Evolutionary conservation across 2,329 filamentous ascomycete species (phyloP), one percentile per base, ranked within the genome.

Genomic region (Exophiala viscosa): DNA sequence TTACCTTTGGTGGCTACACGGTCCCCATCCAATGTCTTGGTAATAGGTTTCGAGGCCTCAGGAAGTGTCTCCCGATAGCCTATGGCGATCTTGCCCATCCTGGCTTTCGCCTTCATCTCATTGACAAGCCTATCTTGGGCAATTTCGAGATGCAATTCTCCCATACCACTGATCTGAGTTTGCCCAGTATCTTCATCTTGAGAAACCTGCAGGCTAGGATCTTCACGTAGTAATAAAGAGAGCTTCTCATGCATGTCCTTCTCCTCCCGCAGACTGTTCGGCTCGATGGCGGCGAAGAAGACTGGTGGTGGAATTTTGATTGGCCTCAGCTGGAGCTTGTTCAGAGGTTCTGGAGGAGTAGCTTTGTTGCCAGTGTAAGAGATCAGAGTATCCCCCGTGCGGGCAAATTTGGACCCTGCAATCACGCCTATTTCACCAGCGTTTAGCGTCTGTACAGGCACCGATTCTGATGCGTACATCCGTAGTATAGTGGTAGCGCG

Each of bases 361-460:
- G 80, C 80, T 66, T 82, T 83, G 39, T 78, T 74, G 5, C 81
- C 82, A 18, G 81, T 76, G 61, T 89, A 90, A 1, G 86, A 83
- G 32, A 97, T 81, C 13, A 99, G 72, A 0, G 93, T 99, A 65
- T 99, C 93, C 1, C 93, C 93, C 1, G 93, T 99, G 34, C 93
- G 81, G n/a, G 92, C 87, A 63, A 87, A 82, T 67, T 96, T 96
- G 14, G 97, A 79, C 0, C 92, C 93, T 11, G 88, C 85, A 45
- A 99, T 86, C 3, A 96, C 93, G 31, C 93, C 93, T 55, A 99
- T 99, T 66, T 97, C 91, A 0, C 93, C 93, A 0, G 89, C 83
- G 2, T 83, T 76, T 34, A 99, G 87, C 23, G 85, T 82, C 15
- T 86, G 81, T 17, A 97, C 85, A 59, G 96, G 90, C 13, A 95